Conservation (phyloP, 768 basidiomycete species). For the Mycena floridula region DNA sequence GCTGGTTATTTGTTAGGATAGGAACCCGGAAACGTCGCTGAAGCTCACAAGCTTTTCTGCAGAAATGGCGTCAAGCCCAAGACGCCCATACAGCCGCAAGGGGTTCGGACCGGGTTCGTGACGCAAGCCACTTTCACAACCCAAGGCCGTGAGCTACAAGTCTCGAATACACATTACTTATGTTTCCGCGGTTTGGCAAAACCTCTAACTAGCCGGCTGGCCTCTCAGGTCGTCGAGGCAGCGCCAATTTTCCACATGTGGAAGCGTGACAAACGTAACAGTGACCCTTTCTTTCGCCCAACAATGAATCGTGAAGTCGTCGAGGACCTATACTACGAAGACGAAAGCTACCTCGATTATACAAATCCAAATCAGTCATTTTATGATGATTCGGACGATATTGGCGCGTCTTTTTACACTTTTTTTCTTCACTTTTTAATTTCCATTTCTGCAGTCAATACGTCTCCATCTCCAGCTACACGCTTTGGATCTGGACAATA, state of each 20-base stretch:
- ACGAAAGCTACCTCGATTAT: neutral
- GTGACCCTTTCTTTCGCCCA: too few relatives aligned
- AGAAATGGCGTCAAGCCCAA: conserved; percentile 65
- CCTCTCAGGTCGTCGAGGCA: too few relatives aligned
- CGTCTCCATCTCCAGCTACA: neutral
- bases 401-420: neutral
- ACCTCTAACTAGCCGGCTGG: too few relatives aligned
- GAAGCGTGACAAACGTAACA: too few relatives aligned
- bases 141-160: too few relatives aligned
- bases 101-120: neutral
- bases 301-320: too few relatives aligned
- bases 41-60: conserved; percentile 53
- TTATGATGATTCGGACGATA: neutral
- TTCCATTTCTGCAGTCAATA: neutral
- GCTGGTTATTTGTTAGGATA: conserved; percentile 24
- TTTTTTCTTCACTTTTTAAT: neutral
- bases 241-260: too few relatives aligned
- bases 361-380: neutral
- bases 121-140: too few relatives aligned
- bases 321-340: too few relatives aligned
- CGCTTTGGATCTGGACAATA: neutral
- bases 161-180: too few relatives aligned
- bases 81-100: conserved; percentile 51
- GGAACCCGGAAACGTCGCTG: neutral
- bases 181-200: too few relatives aligned